Evolutionary conservation across 1,284 basidiomycete genomes (phyloP).

Genomic region (Austroboletus olivaceoglutinosus): DNA sequence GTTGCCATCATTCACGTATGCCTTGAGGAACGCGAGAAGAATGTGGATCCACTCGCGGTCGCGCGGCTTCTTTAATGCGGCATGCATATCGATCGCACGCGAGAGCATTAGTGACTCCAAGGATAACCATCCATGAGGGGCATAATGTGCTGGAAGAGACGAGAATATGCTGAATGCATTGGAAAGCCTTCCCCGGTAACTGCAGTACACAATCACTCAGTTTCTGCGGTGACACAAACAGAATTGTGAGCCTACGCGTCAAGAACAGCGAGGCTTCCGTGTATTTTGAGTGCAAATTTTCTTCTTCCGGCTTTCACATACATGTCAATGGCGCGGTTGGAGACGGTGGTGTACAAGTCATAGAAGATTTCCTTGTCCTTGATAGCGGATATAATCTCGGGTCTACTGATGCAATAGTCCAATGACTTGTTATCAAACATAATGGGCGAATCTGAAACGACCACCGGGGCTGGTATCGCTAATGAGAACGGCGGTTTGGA

Average conservation of each 20-base stretch:
- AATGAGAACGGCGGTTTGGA: constrained; percentile 68
- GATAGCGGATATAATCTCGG: constrained; percentile 64
- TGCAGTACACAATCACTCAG: constrained; percentile 33
- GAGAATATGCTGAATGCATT: constrained; percentile 68
- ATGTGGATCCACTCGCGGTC: constrained; percentile 76
- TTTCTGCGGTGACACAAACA: constrained; percentile 7
- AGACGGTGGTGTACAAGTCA: constrained; percentile 68
- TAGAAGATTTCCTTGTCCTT: constrained; percentile 62
- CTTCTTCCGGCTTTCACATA: constrained; percentile 79
- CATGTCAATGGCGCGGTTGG: constrained; percentile 79
- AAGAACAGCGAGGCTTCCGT: constrained; percentile 81
- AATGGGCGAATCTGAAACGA: constrained; percentile 14
- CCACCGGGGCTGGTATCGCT: constrained; percentile 25
- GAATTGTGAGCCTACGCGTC: constrained; percentile 62
- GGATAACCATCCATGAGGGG: constrained; percentile 72
- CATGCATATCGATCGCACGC: constrained; percentile 65
- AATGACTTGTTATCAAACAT: constrained; percentile 28
- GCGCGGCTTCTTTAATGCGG: constrained; percentile 48
- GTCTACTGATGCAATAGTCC: constrained; percentile 52
- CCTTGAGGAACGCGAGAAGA: constrained; percentile 66
- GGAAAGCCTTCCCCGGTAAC: constrained; percentile 61
- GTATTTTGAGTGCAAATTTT: constrained; percentile 82
- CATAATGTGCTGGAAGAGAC: constrained; percentile 80
- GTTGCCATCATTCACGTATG: constrained; percentile 55
- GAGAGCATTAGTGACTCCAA: constrained; percentile 76